Evolutionary conservation across 2,329 filamentous ascomycete species (phyloP).

Genomic region (Ceratocystis colombiana): DNA sequence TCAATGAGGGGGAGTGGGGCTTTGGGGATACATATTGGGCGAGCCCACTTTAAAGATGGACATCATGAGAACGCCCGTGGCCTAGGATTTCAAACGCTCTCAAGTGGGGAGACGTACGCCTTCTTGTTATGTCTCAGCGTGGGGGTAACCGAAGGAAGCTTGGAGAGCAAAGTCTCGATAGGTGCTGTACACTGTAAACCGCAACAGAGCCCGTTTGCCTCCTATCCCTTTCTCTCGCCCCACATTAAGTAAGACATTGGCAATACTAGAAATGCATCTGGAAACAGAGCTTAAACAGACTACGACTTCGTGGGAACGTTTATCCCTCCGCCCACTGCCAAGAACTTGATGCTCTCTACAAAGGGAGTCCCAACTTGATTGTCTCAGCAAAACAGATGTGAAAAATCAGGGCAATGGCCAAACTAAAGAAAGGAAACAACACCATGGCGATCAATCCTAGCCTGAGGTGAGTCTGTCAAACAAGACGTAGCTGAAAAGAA

Average conservation of each 20-base stretch:
- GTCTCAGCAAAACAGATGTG: constrained; percentile 1
- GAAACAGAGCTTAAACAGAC: constrained; percentile 18
- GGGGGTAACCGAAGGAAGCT: not conserved
- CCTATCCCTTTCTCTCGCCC: not conserved
- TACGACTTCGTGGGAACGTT: not conserved
- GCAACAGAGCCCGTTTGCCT: too few species aligned
- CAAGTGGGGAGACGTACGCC: not conserved
- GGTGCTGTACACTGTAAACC: too few species aligned
- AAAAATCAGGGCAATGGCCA: constrained; percentile 12
- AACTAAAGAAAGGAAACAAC: not conserved
- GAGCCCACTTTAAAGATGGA: too few species aligned
- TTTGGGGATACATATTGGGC: too few species aligned
- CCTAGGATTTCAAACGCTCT: not conserved
- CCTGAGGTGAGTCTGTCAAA: constrained; percentile 5
- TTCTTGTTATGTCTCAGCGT: not conserved
- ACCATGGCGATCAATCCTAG: not conserved
- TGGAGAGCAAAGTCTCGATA: too few species aligned
- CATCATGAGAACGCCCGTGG: too few species aligned
- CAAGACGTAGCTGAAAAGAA: not conserved
- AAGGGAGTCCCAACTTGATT: not conserved
- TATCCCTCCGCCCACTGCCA: constrained; percentile 6
- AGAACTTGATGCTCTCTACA: not conserved
- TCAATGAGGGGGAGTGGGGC: too few species aligned
- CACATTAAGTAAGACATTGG: constrained; percentile 13
- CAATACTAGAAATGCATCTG: constrained; percentile 14